These are phyloP conservation scores for Aaosphaeria pasadenensis DNA, from an alignment of 2,329 filamentous ascomycete species.

Conservation along the genomic window DNA sequence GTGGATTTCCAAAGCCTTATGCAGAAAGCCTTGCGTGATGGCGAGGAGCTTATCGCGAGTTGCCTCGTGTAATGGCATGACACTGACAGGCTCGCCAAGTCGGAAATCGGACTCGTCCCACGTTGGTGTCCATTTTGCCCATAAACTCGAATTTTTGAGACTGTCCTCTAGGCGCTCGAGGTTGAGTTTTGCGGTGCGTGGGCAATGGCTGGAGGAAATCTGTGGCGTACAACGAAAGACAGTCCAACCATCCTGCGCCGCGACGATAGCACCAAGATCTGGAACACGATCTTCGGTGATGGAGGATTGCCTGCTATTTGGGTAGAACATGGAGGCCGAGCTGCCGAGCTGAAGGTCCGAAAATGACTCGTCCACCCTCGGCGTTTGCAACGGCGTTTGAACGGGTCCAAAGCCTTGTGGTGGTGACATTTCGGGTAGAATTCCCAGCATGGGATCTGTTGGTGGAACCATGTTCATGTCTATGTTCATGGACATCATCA, in stretches of 20 bases:
- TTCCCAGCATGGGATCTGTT: conserved; percentile 41
- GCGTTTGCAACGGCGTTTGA: conserved; percentile 47
- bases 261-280: conserved; percentile 48
- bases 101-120: conserved; percentile 49
- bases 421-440: conserved; percentile 44
- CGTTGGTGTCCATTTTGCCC: conserved; percentile 51
- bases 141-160: conserved; percentile 50
- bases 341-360: conserved; percentile 46
- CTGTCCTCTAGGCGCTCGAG: conserved; percentile 52
- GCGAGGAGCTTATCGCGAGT: conserved; percentile 69
- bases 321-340: conserved; percentile 41
- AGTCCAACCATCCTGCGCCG: conserved; percentile 52
- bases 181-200: conserved; percentile 50
- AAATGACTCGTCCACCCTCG: conserved; percentile 46
- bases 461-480: conserved; percentile 42
- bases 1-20: conserved; percentile 69
- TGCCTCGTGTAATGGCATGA: conserved; percentile 50
- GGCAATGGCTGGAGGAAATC: conserved; percentile 48
- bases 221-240: conserved; percentile 52
- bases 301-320: conserved; percentile 40
- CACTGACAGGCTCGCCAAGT: conserved; percentile 45
- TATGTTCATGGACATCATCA: conserved; percentile 45
- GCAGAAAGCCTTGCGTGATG: conserved; percentile 67
- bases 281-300: conserved; percentile 35
- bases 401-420: conserved; percentile 37